Evolutionary conservation across 163 green algal species (phyloP).

Genomic region (Prototheca wickerhamii): DNA sequence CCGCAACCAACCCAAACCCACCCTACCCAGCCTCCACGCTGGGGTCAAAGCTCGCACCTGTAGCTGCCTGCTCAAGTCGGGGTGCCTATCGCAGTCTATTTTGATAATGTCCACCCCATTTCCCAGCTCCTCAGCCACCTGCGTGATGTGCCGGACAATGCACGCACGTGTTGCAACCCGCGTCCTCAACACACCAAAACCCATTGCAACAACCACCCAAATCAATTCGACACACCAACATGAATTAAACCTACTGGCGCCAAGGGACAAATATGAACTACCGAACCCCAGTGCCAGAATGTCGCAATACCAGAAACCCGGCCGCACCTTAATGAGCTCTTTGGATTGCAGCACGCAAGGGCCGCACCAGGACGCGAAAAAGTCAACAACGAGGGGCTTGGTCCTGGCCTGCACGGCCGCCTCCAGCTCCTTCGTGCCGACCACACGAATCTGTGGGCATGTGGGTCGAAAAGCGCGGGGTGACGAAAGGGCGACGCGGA

Average conservation of each 20-base stretch:
- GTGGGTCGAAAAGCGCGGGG: neutral
- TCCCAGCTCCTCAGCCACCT: conserved; percentile 80
- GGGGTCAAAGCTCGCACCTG: conserved; percentile 48
- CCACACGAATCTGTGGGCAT: conserved; percentile 50
- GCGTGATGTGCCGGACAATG: neutral
- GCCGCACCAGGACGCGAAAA: conserved; percentile 93
- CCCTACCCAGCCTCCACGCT: no score
- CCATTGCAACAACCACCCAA: no score
- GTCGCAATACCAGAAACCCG: neutral
- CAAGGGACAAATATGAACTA: no score
- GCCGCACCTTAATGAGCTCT: conserved; percentile 82
- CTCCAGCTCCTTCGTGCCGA: conserved; percentile 75
- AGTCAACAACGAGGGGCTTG: conserved; percentile 82
- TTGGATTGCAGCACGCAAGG: conserved; percentile 89
- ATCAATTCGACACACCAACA: no score
- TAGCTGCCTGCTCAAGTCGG: conserved; percentile 68
- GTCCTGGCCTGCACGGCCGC: conserved; percentile 58
- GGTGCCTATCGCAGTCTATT: conserved; percentile 92
- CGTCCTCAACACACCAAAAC: no score
- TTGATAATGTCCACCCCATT: conserved; percentile 86
- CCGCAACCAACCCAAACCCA: neutral
- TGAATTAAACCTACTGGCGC: no score
- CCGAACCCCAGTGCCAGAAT: neutral
- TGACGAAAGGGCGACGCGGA: neutral
- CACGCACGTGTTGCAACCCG: no score